phyloP scores from a whole-genome alignment of 306 rosid species.

The Trichosanthes cucumerina region DNA sequence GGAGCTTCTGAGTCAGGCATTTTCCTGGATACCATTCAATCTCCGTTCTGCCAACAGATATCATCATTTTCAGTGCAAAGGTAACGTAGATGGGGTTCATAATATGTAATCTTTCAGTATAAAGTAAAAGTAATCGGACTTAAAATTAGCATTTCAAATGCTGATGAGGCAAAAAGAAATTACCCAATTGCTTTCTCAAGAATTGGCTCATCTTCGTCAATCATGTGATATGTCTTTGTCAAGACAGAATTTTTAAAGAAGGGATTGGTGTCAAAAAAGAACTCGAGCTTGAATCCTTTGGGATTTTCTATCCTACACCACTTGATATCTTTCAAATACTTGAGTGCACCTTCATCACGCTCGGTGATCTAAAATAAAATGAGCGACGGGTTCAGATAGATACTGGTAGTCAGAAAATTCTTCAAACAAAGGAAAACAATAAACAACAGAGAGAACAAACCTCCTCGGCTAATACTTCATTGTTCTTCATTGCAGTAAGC shows the following conservation, averaged over 20 bases:
- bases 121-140: background rate
- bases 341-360: constrained; percentile 91
- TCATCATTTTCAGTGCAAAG: background rate
- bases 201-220: constrained; percentile 87
- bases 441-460: constrained; percentile 22
- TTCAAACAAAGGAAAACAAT: background rate
- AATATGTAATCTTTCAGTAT: background rate
- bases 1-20: constrained; percentile 80
- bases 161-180: background rate
- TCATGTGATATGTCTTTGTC: constrained; percentile 82
- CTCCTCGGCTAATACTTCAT: constrained; percentile 84
- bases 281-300: constrained; percentile 85
- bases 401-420: background rate
- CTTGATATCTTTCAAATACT: constrained; percentile 69
- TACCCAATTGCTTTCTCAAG: constrained; percentile 89
- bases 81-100: background rate
- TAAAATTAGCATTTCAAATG: background rate
- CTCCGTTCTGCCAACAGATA: constrained; percentile 49
- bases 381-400: background rate
- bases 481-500: constrained; percentile 86
- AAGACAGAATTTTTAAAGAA: constrained; percentile 62
- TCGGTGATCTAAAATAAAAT: constrained; percentile 44
- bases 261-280: constrained; percentile 68
- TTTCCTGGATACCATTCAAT: constrained; percentile 83
- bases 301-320: constrained; percentile 70